Percentiles rank a stretch among this genome's conserved stretches.
Conservation (phyloP, 1,284 basidiomycete genomes). For the Garcileccinum viscosum region DNA sequence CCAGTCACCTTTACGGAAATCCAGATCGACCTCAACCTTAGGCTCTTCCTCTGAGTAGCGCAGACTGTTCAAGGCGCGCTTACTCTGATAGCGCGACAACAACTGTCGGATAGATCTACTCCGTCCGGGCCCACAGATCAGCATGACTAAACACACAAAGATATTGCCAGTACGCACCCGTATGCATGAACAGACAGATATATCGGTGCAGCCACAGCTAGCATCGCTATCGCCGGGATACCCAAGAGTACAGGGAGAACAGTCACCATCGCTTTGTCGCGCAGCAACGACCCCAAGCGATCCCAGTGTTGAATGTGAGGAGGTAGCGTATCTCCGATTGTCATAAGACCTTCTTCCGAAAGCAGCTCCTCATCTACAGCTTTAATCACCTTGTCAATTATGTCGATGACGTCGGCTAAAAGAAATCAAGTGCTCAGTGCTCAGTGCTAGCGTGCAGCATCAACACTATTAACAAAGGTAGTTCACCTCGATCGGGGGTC, state of each 20-base stretch:
- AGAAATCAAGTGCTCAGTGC: background rate
- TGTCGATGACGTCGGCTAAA: constrained; percentile 24
- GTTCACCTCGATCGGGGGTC: constrained; percentile 29
- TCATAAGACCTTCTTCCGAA: constrained; percentile 29
- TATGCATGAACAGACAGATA: constrained; percentile 15
- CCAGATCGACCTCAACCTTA: background rate
- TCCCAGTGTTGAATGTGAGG: constrained; percentile 32
- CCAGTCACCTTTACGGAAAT: background rate
- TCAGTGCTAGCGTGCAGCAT: background rate
- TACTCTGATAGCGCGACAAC: constrained; percentile 6
- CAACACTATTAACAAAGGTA: background rate
- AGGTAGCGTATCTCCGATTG: constrained; percentile 19
- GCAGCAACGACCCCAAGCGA: constrained; percentile 14
- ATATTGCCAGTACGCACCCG: constrained; percentile 22
- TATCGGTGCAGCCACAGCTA: constrained; percentile 16
- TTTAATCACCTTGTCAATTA: constrained; percentile 33
- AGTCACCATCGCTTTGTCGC: constrained; percentile 7
- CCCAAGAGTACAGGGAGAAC: constrained; percentile 25
- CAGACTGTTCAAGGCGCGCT: constrained; percentile 7
- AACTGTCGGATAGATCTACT: constrained; percentile 13
- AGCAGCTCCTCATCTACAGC: constrained; percentile 24
- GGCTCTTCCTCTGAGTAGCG: background rate
- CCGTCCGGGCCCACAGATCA: constrained; percentile 9
- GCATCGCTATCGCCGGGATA: constrained; percentile 20
- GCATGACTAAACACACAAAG: background rate